A percentile compares a stretch with the other conserved stretches of the same genome.
Evolutionary conservation across 495 filamentous ascomycete genomes (phyloP).

Genomic region (Neurospora intermedia): DNA sequence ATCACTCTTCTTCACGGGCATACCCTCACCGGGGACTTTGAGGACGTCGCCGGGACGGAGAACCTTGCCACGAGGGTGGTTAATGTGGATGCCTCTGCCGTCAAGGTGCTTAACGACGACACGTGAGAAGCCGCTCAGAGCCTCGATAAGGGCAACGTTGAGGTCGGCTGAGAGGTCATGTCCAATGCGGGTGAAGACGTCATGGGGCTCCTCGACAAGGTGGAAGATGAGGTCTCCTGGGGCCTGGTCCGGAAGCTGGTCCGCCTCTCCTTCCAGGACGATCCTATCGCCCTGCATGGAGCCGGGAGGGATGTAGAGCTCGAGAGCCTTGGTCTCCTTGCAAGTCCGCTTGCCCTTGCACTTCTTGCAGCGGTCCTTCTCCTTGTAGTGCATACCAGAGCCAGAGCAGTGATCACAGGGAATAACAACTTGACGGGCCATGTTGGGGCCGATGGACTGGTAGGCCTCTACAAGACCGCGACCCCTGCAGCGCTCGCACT

Average conservation of each 20-base stretch:
- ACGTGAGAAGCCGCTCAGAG: conserved; percentile 78
- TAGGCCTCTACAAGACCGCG: conserved; percentile 60
- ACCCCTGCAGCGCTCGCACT: conserved; percentile 75
- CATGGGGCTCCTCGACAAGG: conserved; percentile 70
- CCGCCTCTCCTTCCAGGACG: conserved; percentile 85
- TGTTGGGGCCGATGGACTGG: conserved; percentile 65
- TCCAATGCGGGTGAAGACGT: conserved; percentile 68
- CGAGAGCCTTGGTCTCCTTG: conserved; percentile 81
- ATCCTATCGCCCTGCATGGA: conserved; percentile 83
- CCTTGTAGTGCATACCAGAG: conserved; percentile 71
- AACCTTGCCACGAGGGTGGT: conserved; percentile 62
- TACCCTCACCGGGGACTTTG: conserved; percentile 79
- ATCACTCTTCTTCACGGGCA: conserved; percentile 84
- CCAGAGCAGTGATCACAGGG: conserved; percentile 71
- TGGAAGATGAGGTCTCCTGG: conserved; percentile 91
- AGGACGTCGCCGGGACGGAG: conserved; percentile 72
- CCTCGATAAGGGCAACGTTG: conserved; percentile 70
- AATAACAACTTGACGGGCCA: conserved; percentile 65
- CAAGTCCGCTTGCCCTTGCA: conserved; percentile 83
- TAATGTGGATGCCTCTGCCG: conserved; percentile 76
- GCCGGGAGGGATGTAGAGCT: conserved; percentile 90
- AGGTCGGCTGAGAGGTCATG: conserved; percentile 73
- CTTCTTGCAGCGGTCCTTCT: conserved; percentile 96
- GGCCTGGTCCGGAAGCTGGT: conserved; percentile 81
- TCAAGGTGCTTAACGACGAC: conserved; percentile 90